These are phyloP conservation scores for Lentinula lateritia DNA, from an alignment of 768 basidiomycete genomes.

Conservation along the genomic window DNA sequence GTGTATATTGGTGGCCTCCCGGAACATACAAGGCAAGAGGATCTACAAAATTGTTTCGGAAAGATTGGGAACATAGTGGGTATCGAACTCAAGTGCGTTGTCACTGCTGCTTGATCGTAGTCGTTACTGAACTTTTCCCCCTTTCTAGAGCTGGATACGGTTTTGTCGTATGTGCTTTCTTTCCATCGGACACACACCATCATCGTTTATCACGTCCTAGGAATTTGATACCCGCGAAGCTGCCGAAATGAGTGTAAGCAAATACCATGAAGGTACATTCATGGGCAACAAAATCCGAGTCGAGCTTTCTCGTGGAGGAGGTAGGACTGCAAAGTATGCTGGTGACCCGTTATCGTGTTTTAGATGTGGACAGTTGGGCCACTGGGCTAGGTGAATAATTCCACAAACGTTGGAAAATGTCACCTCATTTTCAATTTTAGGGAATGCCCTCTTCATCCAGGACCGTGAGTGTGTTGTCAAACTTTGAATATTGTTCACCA, in stretches of 20 bases:
- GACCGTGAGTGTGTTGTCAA: conserved; percentile 38
- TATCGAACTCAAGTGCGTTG: conserved; percentile 78
- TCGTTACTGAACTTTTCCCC: conserved; percentile 11
- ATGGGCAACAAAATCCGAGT: conserved; percentile 93
- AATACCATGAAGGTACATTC: conserved; percentile 85
- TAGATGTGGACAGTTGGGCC: conserved; percentile 79
- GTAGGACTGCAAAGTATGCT: conserved; percentile 72
- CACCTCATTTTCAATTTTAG: conserved; percentile 27
- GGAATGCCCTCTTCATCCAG: conserved; percentile 62
- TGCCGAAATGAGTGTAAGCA: conserved; percentile 81
- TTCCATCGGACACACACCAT: background rate
- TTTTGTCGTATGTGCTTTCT: conserved; percentile 65
- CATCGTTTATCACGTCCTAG: conserved; percentile 28
- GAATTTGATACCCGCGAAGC: conserved; percentile 81
- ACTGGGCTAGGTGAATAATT: conserved; percentile 76
- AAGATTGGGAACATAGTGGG: conserved; percentile 73
- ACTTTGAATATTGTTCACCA: background rate
- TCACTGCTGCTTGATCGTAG: background rate
- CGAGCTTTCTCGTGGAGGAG: conserved; percentile 80
- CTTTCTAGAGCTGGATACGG: conserved; percentile 72
- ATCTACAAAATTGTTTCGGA: conserved; percentile 80
- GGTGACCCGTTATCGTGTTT: conserved; percentile 89
- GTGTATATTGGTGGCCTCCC: conserved; percentile 89
- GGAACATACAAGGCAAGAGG: conserved; percentile 81
- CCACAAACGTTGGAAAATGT: background rate